Evolutionary conservation across 768 basidiomycete genomes (phyloP).

Genomic region (Kwoniella dejecticola): DNA sequence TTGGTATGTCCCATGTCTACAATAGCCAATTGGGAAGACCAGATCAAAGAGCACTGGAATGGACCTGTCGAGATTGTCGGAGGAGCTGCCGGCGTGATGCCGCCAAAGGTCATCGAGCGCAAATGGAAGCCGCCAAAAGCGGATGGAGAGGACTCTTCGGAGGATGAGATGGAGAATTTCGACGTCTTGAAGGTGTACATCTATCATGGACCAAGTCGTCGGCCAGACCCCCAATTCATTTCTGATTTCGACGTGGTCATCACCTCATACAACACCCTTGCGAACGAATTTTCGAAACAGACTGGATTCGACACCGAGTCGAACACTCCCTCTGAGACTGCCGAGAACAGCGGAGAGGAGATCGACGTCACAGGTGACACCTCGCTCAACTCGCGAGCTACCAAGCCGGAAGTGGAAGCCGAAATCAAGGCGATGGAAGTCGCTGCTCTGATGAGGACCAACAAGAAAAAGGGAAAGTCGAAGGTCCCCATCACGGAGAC

Average conservation of each 20-base stretch:
- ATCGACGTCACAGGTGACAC: slow-evolving; percentile 71
- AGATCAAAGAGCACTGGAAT: slow-evolving; percentile 95
- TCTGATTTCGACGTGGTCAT: slow-evolving; percentile 96
- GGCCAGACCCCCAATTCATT: slow-evolving; percentile 80
- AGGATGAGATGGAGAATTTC: slow-evolving; percentile 55
- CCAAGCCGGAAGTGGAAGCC: slow-evolving; percentile 50
- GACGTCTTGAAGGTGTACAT: slow-evolving; percentile 68
- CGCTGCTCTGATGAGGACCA: slow-evolving; percentile 63
- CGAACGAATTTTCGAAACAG: slow-evolving; percentile 92
- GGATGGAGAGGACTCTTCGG: slow-evolving; percentile 28
- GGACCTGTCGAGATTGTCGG: slow-evolving; percentile 82
- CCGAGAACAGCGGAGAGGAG: slow-evolving; percentile 62
- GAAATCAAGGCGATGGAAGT: slow-evolving; percentile 51
- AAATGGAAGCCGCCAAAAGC: slow-evolving; percentile 46
- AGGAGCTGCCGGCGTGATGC: slow-evolving; percentile 61
- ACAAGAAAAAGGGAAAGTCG: slow-evolving; percentile 62
- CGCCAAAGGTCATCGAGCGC: slow-evolving; percentile 34
- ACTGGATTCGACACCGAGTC: slow-evolving; percentile 64
- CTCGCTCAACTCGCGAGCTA: slow-evolving; percentile 60
- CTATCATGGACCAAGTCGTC: slow-evolving; percentile 88
- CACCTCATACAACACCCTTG: slow-evolving; percentile 94
- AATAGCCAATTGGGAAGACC: slow-evolving; percentile 98
- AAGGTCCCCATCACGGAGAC: slow-evolving; percentile 61
- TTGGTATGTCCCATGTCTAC: slow-evolving; percentile 96
- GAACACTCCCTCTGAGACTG: slow-evolving; percentile 51